Evolutionary conservation across 805 yeast species (phyloP), one percentile per base, ranked within the genome.

Genomic region (Schwanniomyces sp.): DNA sequence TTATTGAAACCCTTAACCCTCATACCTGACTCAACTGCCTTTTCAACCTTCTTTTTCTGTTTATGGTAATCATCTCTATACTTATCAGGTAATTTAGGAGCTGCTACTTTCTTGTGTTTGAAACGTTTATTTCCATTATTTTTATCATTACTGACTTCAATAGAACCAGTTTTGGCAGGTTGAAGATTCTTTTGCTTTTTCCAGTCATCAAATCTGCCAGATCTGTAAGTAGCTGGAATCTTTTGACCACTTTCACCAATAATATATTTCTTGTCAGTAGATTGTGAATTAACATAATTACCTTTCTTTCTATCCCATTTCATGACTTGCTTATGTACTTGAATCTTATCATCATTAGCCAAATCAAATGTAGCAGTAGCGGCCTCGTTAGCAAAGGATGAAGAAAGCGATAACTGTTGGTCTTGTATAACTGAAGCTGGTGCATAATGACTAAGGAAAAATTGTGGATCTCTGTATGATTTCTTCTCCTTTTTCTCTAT

Each of bases 181-280:
- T 76, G 75, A 40, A 82, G 60, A 54, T 78, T 81, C 64, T 90
- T 80, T 34, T 83, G 81, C 53, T 83, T 78, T 63, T 87, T 87
- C 99, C 99, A 94, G 38, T 85, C 86, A 46, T 91, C 98, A 61
- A 82, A 94, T 54, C 89, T 83, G 40, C 99, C 99, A 2, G 96
- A 84, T 61, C 88, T 79, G 70, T 84, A 90, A 11, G 94, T 79
- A 1, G 99, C 98, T 6, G 98, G 97, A 42, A 94, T 82, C 63
- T 81, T 82, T 58, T 86, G 91, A 7, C 99, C 99, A 66, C 89
- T 85, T 66, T 94, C 99, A 52, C 98, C 96, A 53, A 90, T 85
- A 59, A 94, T 94, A 68, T 78, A 92, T 70, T 89, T 91, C 69
- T 85, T 81, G 60, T 89, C 96, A 17, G 85, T 74, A 52, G 94